Conservation (phyloP, 495 filamentous ascomycete species). For the Tuber indicum region DNA sequence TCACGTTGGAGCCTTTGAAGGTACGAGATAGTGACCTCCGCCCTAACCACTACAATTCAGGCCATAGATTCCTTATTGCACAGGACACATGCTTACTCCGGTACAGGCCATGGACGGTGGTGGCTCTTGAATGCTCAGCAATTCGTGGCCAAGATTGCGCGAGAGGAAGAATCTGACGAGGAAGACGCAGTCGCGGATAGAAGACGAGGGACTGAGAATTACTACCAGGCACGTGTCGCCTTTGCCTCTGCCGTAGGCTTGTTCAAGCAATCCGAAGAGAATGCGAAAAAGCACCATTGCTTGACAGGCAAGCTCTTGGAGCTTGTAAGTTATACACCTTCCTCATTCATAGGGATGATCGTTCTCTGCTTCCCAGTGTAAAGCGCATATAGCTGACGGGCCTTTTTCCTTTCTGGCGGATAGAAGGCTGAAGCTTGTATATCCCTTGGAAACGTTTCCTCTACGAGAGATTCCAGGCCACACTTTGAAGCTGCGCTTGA, state of each 20-base stretch:
- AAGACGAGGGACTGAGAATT: conserved; percentile 45
- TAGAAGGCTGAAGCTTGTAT: conserved; percentile 53
- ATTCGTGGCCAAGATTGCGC: conserved; percentile 48
- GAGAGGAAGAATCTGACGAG: conserved; percentile 43
- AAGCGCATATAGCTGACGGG: not conserved
- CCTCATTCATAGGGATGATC: not conserved
- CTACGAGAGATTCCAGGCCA: conserved; percentile 44
- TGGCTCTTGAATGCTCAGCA: conserved; percentile 51
- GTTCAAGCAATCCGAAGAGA: conserved; percentile 46
- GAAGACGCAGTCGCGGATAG: conserved; percentile 44
- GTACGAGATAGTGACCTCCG: conserved; percentile 32
- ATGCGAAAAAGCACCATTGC: conserved; percentile 42
- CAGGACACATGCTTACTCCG: conserved; percentile 11
- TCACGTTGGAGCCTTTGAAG: conserved; percentile 46
- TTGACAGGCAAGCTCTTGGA: conserved; percentile 46
- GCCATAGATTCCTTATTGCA: conserved; percentile 8
- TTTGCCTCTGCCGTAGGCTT: conserved; percentile 50
- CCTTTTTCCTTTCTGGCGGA: not conserved
- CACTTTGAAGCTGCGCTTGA: conserved; percentile 48
- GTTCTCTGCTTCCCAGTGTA: not conserved
- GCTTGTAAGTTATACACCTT: conserved; percentile 42
- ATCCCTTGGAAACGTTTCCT: conserved; percentile 51
- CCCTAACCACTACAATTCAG: not conserved
- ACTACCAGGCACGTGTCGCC: conserved; percentile 49
- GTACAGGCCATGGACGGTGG: conserved; percentile 47